Percentiles rank a stretch among this genome's conserved stretches.
These are phyloP conservation scores for Termitomyces sp. DNA, from an alignment of 768 basidiomycete species.

Conservation along the genomic window DNA sequence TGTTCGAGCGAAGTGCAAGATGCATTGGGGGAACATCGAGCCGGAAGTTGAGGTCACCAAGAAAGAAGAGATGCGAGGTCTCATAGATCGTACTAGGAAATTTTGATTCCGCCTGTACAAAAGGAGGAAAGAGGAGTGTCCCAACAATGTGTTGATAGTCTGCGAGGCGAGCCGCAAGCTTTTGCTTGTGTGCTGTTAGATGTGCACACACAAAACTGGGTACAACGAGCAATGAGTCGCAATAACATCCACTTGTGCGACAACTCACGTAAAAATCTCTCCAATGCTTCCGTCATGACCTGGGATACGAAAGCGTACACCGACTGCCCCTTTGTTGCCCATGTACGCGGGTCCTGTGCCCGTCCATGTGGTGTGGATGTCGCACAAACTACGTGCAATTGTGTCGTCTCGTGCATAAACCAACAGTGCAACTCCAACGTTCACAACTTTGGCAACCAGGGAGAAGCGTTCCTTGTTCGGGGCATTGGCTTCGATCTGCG, in stretches of 20 bases:
- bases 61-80: conserved; percentile 86
- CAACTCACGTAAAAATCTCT: conserved; percentile 79
- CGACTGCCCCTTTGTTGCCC: conserved; percentile 96
- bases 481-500: conserved; percentile 66
- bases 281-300: conserved; percentile 48
- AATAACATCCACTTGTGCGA: background rate
- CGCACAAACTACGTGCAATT: conserved; percentile 49
- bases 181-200: conserved; percentile 74
- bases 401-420: conserved; percentile 78
- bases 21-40: conserved; percentile 57
- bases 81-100: conserved; percentile 63
- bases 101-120: conserved; percentile 26
- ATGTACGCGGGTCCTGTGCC: conserved; percentile 68
- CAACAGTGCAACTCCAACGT: conserved; percentile 83
- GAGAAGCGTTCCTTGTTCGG: conserved; percentile 71
- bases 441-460: conserved; percentile 72
- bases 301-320: conserved; percentile 73
- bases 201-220: conserved; percentile 81
- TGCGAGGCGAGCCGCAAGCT: conserved; percentile 57
- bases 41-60: conserved; percentile 94
- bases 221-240: background rate
- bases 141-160: conserved; percentile 82
- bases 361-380: conserved; percentile 73
- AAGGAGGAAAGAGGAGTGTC: conserved; percentile 69
- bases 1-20: conserved; percentile 25